Evolutionary conservation across 192 early-diverging fungal species (phyloP), one percentile per base, ranked within the genome.

Genomic region (Thamnidium elegans): DNA sequence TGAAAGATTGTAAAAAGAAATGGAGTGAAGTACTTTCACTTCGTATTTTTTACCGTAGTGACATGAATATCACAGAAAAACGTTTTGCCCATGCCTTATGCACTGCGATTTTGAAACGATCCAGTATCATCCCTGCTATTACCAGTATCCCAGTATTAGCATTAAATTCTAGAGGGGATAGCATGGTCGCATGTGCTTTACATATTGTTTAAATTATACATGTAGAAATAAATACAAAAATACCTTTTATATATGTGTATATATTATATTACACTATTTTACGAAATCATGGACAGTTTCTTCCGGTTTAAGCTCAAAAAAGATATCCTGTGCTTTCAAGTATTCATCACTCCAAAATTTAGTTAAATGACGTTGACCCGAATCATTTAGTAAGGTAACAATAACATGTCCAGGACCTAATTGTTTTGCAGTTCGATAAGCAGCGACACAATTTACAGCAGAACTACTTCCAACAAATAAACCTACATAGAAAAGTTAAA

Each of bases 371-470:
- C 97, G 81, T 45, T 91, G 89, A 1, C 97, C 97, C 64, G 85
- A 84, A 68, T 99, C 97, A 55, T 90, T 90, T 39, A 99, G 79
- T 13, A 99, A 58, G 0, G 97, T 99, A 17, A 99, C 93, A 45
- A 99, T 83, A 10, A 87, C 89, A 70, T 95, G 90, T 14, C 95
- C 94, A 3, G 93, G 94, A 9, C 94, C 93, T 26, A 97, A 77
- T 43, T 77, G 55, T 15, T 80, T 78, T 11, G 95, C 97, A 14
- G 88, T 81, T 34, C 87, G 68, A 17, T 92, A 82, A 30, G 94
- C 92, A 5, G 91, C 94, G 4, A 97, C 94, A 67, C 90, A 92
- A 72, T 99, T 96, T 42, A 99, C 87, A 1, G 94, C 90, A 0
- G 93, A 91, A 8, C 92, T 93, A 62, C 86, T 88, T 34, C 96